Evolutionary conservation across 176 grass and related monocot species (phyloP), one percentile per base, ranked within the genome.

Genomic region (Phoenix roebelenii): DNA sequence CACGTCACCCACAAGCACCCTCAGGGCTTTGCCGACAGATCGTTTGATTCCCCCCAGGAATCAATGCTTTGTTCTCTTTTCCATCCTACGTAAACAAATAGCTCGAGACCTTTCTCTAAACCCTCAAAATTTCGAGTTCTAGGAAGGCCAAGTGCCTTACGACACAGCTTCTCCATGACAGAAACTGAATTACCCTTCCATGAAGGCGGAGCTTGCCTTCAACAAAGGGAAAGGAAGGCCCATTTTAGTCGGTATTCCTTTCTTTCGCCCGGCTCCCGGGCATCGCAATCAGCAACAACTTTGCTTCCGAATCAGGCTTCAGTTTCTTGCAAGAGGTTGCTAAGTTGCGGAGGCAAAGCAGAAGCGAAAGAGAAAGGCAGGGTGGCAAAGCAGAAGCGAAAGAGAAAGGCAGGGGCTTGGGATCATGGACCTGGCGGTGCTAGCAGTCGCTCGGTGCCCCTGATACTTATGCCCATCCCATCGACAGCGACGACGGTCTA

Each of bases 11-110:
- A 68, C 75, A 69, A 56, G 72, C 54, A 39, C 61, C 57, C 57
- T 63, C 63, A 58, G 24, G 23, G 28, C 4, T 30, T 30, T 30
- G 28, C 30, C 1, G 35, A 44, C 10, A 44, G 10, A 30, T 30
- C 28, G 28, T 30, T 30, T 30, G 28, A 5, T 30, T 30, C 28
- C 28, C 28, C 28, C 73, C 69, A 66, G 64, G 86, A 85, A 90
- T 90, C 78, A 80, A 90, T 87, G 85, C 83, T 67, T 61, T 63
- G 55, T 50, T 29, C 68, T 79, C 66, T 60, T 60, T 78, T 73
- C 50, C 60, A 30, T 30, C 28, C 28, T 30, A 30, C 4, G 6
- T 30, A 30, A 30, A 73, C 72, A 60, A 57, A 57, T 35, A 66
- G 24, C 23, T 51, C 19, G 16, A 18, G 16, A 12, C 6, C 25